Evolutionary conservation across 768 basidiomycete genomes (phyloP).

Genomic region (Kondoa malvinella): DNA sequence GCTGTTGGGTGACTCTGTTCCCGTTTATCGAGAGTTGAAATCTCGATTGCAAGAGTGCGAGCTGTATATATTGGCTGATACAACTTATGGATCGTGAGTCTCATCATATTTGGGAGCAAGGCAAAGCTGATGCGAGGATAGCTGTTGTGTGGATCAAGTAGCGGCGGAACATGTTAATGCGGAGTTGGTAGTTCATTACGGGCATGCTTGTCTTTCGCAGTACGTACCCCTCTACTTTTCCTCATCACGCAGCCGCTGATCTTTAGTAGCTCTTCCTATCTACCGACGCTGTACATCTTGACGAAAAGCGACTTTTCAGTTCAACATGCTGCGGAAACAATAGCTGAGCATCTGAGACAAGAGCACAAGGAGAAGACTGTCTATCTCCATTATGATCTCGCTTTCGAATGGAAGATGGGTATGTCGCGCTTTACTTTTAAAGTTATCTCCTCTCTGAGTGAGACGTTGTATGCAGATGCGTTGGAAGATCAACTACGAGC

Average conservation of each 20-base stretch:
- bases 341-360: slow-evolving; percentile 18
- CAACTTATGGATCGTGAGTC: slow-evolving; percentile 80
- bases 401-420: slow-evolving; percentile 35
- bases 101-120: background rate
- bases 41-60: slow-evolving; percentile 39
- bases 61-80: slow-evolving; percentile 85
- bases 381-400: slow-evolving; percentile 58
- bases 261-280: slow-evolving; percentile 51
- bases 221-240: slow-evolving; percentile 28
- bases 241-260: background rate
- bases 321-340: slow-evolving; percentile 23
- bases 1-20: slow-evolving; percentile 67
- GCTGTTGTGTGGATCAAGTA: slow-evolving; percentile 93
- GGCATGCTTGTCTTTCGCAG: slow-evolving; percentile 89
- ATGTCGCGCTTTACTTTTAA: background rate
- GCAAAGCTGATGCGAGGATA: slow-evolving; percentile 29
- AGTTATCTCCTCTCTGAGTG: background rate
- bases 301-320: slow-evolving; percentile 54
- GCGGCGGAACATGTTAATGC: slow-evolving; percentile 86
- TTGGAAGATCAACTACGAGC: background rate
- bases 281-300: slow-evolving; percentile 82
- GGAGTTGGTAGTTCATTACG: slow-evolving; percentile 82
- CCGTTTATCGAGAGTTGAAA: slow-evolving; percentile 56
- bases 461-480: background rate
- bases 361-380: slow-evolving; percentile 30